These are phyloP conservation scores for Tylopilus sp. DNA, from an alignment of 1,284 basidiomycete species.

Conservation along the genomic window DNA sequence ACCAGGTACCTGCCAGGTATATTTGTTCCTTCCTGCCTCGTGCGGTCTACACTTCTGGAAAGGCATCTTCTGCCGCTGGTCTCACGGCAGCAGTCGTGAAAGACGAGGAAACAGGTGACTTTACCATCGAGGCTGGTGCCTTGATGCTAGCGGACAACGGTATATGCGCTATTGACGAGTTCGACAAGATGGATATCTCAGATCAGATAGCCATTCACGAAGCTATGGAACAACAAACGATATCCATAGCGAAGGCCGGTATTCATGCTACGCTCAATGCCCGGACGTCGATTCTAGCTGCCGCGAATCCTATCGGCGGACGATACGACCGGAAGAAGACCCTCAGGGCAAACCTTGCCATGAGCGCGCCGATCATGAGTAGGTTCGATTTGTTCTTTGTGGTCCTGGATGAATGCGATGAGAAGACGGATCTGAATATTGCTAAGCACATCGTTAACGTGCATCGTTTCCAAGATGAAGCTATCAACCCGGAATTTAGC, in stretches of 20 bases:
- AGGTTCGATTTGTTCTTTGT: slow-evolving; percentile 99
- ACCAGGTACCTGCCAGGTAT: slow-evolving; percentile 55
- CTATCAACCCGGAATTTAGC: slow-evolving; percentile 93
- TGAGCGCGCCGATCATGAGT: slow-evolving; percentile 99
- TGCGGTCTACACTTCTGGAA: slow-evolving; percentile 97
- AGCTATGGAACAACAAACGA: slow-evolving; percentile 99
- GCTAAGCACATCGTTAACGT: slow-evolving; percentile 98
- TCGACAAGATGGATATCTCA: slow-evolving; percentile 99
- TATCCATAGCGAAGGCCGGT: slow-evolving; percentile 98
- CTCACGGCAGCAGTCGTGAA: slow-evolving; percentile 97
- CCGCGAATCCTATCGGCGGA: slow-evolving; percentile 95
- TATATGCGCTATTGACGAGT: slow-evolving; percentile 99
- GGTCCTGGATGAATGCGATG: slow-evolving; percentile 96
- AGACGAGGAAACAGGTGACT: slow-evolving; percentile 98
- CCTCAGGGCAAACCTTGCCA: slow-evolving; percentile 91
- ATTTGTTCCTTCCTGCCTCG: slow-evolving; percentile 98
- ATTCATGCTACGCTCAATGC: slow-evolving; percentile 99
- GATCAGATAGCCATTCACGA: slow-evolving; percentile 99
- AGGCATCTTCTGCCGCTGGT: slow-evolving; percentile 98
- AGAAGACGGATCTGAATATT: slow-evolving; percentile 87
- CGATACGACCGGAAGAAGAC: slow-evolving; percentile 95
- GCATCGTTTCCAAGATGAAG: slow-evolving; percentile 91
- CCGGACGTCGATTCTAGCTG: slow-evolving; percentile 94
- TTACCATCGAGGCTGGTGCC: slow-evolving; percentile 98
- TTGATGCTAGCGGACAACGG: slow-evolving; percentile 99